A percentile compares a stretch with the other conserved stretches of the same genome.
These are phyloP conservation scores for Colletotrichum sp. DNA, from an alignment of 2,329 filamentous ascomycete genomes.

Conservation along the genomic window DNA sequence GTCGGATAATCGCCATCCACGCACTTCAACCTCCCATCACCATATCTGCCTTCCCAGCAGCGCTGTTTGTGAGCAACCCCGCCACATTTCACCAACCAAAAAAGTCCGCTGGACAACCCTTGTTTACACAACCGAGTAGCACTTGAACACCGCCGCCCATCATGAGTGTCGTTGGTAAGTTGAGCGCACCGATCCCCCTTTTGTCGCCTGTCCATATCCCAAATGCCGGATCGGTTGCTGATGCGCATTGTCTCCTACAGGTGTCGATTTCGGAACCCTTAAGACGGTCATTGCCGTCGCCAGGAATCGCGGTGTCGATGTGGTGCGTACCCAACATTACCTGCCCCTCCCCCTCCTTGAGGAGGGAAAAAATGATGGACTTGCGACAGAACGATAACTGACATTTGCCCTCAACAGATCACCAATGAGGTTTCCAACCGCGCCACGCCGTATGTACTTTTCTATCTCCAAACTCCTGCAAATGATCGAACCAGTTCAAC, in stretches of 20 bases:
- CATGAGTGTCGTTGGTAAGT: slow-evolving; percentile 64
- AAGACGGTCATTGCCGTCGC: slow-evolving; percentile 98
- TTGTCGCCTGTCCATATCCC: neutral
- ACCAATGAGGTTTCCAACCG: slow-evolving; percentile 99
- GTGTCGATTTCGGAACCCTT: slow-evolving; percentile 93
- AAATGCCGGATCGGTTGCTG: slow-evolving; percentile 6
- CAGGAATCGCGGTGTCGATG: slow-evolving; percentile 97
- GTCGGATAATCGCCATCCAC: slow-evolving; percentile 8
- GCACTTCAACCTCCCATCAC: neutral
- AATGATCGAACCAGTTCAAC: slow-evolving; percentile 18
- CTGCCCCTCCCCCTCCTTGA: slow-evolving; percentile 4
- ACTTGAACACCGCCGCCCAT: slow-evolving; percentile 33
- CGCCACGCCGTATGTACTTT: slow-evolving; percentile 86
- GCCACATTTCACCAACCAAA: neutral
- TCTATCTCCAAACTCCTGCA: neutral
- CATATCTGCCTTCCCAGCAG: neutral
- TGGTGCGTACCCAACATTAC: slow-evolving; percentile 70
- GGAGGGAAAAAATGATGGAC: neutral
- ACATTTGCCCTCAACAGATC: slow-evolving; percentile 65
- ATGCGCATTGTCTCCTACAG: slow-evolving; percentile 41
- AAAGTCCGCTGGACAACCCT: neutral
- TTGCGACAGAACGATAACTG: slow-evolving; percentile 19
- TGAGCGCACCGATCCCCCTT: neutral
- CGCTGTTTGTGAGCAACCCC: slow-evolving; percentile 18
- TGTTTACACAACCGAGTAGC: slow-evolving; percentile 12